Conservation (phyloP, 148 eudicot genomes). For the Rhododendron kiyosumense region DNA sequence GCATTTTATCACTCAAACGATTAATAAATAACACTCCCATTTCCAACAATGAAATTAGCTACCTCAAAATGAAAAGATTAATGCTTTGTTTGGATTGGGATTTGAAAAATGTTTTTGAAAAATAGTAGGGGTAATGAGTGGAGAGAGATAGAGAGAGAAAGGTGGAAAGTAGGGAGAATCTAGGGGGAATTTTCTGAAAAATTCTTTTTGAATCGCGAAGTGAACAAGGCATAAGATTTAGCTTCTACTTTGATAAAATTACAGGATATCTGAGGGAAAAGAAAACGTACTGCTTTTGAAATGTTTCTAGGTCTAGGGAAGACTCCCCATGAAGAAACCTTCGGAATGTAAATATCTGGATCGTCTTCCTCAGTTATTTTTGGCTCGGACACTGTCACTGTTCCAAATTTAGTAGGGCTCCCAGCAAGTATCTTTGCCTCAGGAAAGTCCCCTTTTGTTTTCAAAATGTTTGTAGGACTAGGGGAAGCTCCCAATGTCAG, state of each 20-base stretch:
- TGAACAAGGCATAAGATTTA: no score
- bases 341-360: conserved; percentile 67
- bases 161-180: no score
- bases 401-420: conserved; percentile 58
- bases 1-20: neutral
- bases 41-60: conserved; percentile 2
- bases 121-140: no score
- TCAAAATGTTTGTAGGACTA: conserved; percentile 31
- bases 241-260: neutral
- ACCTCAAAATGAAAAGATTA: neutral
- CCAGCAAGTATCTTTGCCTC: conserved; percentile 83
- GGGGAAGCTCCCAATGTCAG: conserved; percentile 93
- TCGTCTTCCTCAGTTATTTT: conserved; percentile 34
- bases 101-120: no score
- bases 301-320: conserved; percentile 70
- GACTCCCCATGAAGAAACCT: conserved; percentile 91
- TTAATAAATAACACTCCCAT: neutral
- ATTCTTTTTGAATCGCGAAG: no score
- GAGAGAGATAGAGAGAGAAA: no score
- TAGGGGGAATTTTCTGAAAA: no score
- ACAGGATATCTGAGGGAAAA: neutral
- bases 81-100: no score
- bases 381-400: conserved; percentile 21
- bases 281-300: conserved; percentile 65
- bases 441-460: conserved; percentile 51